These are phyloP conservation scores for Wickerhamomyces kurtzmanii DNA, from an alignment of 805 yeast genomes.

Conservation along the genomic window DNA sequence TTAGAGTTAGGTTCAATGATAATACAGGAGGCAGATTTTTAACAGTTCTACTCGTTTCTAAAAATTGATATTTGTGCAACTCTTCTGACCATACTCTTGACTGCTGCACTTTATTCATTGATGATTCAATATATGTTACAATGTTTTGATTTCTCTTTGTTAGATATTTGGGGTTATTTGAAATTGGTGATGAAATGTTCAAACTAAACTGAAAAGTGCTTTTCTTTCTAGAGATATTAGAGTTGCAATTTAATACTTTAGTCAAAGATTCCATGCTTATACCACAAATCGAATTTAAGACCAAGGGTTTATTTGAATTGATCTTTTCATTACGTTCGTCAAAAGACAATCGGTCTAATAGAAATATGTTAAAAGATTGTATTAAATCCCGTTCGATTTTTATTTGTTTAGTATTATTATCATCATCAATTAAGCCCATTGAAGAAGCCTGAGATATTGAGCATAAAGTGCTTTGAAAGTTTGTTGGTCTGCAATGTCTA, in stretches of 20 bases:
- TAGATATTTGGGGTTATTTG: constrained; percentile 16
- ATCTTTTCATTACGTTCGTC: constrained; percentile 34
- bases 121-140: constrained; percentile 50
- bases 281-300: constrained; percentile 26
- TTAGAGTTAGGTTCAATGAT: constrained; percentile 47
- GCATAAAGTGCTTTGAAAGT: constrained; percentile 52
- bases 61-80: constrained; percentile 39
- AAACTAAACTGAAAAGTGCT: constrained; percentile 5
- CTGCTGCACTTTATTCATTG: constrained; percentile 42
- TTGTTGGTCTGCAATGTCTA: constrained; percentile 70
- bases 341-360: constrained; percentile 38
- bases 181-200: constrained; percentile 10
- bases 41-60: constrained; percentile 43
- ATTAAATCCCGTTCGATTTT: constrained; percentile 19
- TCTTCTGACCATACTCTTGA: constrained; percentile 43
- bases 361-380: constrained; percentile 48
- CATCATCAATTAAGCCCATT: constrained; percentile 43
- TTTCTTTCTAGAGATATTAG: neutral
- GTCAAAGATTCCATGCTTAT: constrained; percentile 32
- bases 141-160: constrained; percentile 26
- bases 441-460: constrained; percentile 38
- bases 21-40: constrained; percentile 56
- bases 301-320: neutral
- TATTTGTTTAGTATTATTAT: constrained; percentile 10
- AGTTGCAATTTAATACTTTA: constrained; percentile 14